These are phyloP conservation scores for Colletotrichum cordylinicola DNA, from an alignment of 2,329 filamentous ascomycete genomes.

Conservation along the genomic window DNA sequence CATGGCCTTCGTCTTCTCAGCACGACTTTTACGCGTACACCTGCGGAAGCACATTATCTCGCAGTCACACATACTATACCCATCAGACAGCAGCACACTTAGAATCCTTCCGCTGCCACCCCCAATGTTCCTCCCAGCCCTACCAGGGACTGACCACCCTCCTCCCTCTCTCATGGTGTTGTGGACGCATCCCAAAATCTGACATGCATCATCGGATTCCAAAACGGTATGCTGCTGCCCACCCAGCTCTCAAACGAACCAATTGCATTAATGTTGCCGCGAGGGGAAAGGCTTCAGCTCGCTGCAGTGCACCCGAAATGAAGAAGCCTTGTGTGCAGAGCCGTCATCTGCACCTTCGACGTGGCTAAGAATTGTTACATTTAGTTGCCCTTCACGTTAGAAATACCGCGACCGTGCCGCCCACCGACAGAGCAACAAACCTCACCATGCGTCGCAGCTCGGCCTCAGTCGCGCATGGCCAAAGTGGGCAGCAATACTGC, in stretches of 20 bases:
- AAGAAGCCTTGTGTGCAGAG: background rate
- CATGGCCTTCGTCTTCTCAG: background rate
- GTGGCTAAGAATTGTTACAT: conserved; percentile 8
- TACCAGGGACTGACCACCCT: conserved; percentile 12
- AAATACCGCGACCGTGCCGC: background rate
- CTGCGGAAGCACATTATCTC: background rate
- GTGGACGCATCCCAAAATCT: conserved; percentile 6
- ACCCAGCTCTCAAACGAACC: conserved; percentile 6
- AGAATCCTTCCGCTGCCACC: conserved; percentile 22
- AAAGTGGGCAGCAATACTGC: background rate
- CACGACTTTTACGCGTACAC: background rate
- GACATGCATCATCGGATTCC: conserved; percentile 19
- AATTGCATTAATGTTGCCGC: background rate
- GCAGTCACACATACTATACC: background rate
- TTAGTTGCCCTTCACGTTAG: background rate
- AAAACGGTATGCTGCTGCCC: conserved; percentile 9
- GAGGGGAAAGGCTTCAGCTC: background rate
- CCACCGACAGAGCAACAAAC: background rate
- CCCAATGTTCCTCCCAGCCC: conserved; percentile 17
- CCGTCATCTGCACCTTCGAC: conserved; percentile 12
- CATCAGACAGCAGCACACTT: conserved; percentile 1
- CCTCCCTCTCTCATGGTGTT: background rate
- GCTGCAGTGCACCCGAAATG: background rate
- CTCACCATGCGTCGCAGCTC: background rate
- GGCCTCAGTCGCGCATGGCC: background rate